A percentile compares a stretch with the other conserved stretches of the same genome.
phyloP scores from a whole-genome alignment of 1,139 yeast species.

The Kodamaea sp. region DNA sequence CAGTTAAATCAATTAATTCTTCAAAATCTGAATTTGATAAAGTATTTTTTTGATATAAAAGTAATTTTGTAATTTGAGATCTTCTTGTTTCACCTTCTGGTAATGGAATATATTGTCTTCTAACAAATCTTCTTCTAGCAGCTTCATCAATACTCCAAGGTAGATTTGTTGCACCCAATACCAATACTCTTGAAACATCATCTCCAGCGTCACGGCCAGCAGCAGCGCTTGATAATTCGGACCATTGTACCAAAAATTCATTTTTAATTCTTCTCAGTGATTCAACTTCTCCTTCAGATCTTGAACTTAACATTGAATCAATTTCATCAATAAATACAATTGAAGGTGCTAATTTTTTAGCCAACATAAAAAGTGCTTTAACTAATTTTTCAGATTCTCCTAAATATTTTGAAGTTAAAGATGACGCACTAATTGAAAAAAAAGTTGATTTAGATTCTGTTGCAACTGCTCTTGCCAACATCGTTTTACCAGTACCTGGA shows the following conservation, averaged over 20 bases:
- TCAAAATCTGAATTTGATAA: slow-evolving; percentile 61
- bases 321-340: slow-evolving; percentile 96
- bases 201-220: slow-evolving; percentile 59
- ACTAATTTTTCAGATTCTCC: slow-evolving; percentile 96
- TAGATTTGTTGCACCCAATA: slow-evolving; percentile 90
- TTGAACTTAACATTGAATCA: slow-evolving; percentile 80
- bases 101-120: slow-evolving; percentile 90
- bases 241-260: slow-evolving; percentile 95
- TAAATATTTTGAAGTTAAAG: slow-evolving; percentile 83
- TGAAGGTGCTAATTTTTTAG: slow-evolving; percentile 84
- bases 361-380: slow-evolving; percentile 80
- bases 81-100: slow-evolving; percentile 84
- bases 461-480: slow-evolving; percentile 97
- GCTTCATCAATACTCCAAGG: slow-evolving; percentile 99
- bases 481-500: slow-evolving; percentile 97
- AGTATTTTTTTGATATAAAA: slow-evolving; percentile 74
- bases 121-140: slow-evolving; percentile 89
- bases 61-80: slow-evolving; percentile 66
- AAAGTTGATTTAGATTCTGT: slow-evolving; percentile 94
- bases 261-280: slow-evolving; percentile 88
- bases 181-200: slow-evolving; percentile 64
- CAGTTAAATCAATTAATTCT: slow-evolving; percentile 58
- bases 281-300: slow-evolving; percentile 90
- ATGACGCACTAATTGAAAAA: slow-evolving; percentile 88
- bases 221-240: slow-evolving; percentile 88